phyloP scores from a whole-genome alignment of 2,329 filamentous ascomycete species.

The Lasiodiplodia theobromae region DNA sequence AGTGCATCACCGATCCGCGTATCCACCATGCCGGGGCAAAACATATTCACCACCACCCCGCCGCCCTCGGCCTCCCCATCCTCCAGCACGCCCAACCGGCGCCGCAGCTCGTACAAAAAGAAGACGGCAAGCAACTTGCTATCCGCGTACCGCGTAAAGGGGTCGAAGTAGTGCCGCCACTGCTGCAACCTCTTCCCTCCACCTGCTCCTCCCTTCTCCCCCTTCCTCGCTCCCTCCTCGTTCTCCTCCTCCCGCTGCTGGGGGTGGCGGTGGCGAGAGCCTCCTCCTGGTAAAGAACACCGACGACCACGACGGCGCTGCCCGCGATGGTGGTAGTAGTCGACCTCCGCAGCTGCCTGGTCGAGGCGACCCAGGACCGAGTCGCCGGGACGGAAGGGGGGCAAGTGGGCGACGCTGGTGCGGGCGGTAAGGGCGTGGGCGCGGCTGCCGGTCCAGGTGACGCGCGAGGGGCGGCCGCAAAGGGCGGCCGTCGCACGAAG shows the following conservation, averaged over 20 bases:
- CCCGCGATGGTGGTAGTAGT: not conserved
- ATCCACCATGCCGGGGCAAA: slow-evolving; percentile 13
- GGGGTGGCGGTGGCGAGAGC: too few relatives aligned
- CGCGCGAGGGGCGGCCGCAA: not conserved
- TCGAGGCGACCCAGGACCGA: not conserved
- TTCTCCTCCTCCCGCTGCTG: too few relatives aligned
- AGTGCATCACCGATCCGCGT: not conserved
- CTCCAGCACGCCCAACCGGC: not conserved
- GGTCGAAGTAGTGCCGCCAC: too few relatives aligned
- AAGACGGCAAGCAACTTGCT: slow-evolving; percentile 4
- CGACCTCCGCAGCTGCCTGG: too few relatives aligned
- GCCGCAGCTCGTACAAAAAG: not conserved
- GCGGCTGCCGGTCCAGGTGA: slow-evolving; percentile 8
- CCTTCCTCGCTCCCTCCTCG: not conserved
- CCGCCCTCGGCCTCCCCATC: not conserved
- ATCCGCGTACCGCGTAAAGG: slow-evolving; percentile 6
- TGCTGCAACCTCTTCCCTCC: too few relatives aligned
- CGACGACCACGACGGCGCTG: too few relatives aligned
- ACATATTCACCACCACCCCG: slow-evolving; percentile 2
- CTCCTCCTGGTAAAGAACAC: too few relatives aligned
- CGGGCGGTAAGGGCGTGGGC: slow-evolving; percentile 5
- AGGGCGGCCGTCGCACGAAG: not conserved
- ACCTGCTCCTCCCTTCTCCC: too few relatives aligned
- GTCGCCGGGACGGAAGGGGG: not conserved
- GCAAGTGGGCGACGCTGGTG: not conserved